These are phyloP conservation scores for Actinomucor elegans DNA, from an alignment of 371 early-diverging fungal species.

Conservation along the genomic window DNA sequence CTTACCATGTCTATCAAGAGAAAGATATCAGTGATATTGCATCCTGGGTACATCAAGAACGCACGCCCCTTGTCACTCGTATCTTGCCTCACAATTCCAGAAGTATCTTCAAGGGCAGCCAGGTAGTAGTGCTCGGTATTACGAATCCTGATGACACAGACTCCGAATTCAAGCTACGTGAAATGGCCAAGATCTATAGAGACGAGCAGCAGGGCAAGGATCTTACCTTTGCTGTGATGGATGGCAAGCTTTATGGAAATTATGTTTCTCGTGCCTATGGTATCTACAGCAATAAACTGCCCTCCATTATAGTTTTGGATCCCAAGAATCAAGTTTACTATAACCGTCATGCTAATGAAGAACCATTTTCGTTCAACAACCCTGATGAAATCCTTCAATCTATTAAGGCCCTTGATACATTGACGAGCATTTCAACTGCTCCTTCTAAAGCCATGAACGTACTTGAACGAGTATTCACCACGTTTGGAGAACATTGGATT, in stretches of 20 bases:
- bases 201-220: constrained; percentile 19
- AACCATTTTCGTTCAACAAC: constrained; percentile 3
- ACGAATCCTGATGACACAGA: constrained; percentile 2
- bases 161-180: constrained; percentile 10
- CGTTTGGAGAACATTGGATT: constrained; percentile 24
- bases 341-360: constrained; percentile 5
- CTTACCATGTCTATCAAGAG: constrained; percentile 3
- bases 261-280: constrained; percentile 65
- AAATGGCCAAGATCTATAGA: constrained; percentile 15
- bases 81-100: constrained; percentile 14
- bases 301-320: constrained; percentile 58
- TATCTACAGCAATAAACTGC: constrained; percentile 42
- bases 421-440: constrained; percentile 16
- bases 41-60: constrained; percentile 17
- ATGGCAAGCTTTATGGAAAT: constrained; percentile 52
- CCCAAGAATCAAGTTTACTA: constrained; percentile 42
- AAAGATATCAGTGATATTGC: not conserved
- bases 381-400: constrained; percentile 16
- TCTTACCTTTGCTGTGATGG: constrained; percentile 62
- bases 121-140: constrained; percentile 18
- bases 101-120: constrained; percentile 9
- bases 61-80: constrained; percentile 17
- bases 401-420: not conserved
- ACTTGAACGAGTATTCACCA: constrained; percentile 2
- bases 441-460: constrained; percentile 9